Evolutionary conservation across 2,329 filamentous ascomycete species (phyloP).

Genomic region (Diplodia mutila): DNA sequence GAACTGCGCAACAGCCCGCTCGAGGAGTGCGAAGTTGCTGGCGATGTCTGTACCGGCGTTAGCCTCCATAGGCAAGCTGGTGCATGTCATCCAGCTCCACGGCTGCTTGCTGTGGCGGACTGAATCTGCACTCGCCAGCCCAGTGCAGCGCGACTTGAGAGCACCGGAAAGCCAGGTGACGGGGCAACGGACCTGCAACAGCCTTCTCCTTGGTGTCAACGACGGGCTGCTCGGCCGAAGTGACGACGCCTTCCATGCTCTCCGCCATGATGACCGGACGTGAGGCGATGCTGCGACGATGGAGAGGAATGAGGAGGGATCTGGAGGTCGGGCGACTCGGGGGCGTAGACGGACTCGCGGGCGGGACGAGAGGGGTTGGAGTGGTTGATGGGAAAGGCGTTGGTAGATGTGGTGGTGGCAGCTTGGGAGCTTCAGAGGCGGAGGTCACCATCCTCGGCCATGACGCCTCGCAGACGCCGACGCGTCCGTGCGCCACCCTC

Average conservation of each 20-base stretch:
- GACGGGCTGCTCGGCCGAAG: conserved; percentile 45
- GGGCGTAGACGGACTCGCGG: background rate
- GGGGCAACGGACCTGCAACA: conserved; percentile 40
- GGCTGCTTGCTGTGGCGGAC: background rate
- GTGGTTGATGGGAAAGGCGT: conserved; percentile 18
- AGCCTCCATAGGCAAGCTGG: background rate
- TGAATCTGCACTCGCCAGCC: background rate
- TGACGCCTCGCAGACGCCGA: conserved; percentile 14
- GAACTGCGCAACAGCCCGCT: conserved; percentile 89
- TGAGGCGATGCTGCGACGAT: conserved; percentile 24
- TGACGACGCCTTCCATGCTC: conserved; percentile 54
- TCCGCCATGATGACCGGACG: conserved; percentile 47
- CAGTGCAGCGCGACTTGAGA: background rate
- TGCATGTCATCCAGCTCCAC: background rate
- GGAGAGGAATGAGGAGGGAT: conserved; percentile 24
- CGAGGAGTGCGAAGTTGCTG: conserved; percentile 87
- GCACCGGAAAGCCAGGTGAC: conserved; percentile 1
- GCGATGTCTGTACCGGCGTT: conserved; percentile 75
- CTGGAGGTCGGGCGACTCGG: background rate
- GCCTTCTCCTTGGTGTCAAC: conserved; percentile 47
- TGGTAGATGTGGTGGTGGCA: conserved; percentile 17
- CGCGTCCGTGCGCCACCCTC: conserved; percentile 2
- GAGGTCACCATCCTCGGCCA: conserved; percentile 4
- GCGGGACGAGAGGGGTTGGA: background rate
- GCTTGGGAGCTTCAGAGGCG: conserved; percentile 18